Evolutionary conservation across 1,284 basidiomycete species (phyloP), one percentile per base, ranked within the genome.

Genomic region (Cutaneotrichosporon dermatis): DNA sequence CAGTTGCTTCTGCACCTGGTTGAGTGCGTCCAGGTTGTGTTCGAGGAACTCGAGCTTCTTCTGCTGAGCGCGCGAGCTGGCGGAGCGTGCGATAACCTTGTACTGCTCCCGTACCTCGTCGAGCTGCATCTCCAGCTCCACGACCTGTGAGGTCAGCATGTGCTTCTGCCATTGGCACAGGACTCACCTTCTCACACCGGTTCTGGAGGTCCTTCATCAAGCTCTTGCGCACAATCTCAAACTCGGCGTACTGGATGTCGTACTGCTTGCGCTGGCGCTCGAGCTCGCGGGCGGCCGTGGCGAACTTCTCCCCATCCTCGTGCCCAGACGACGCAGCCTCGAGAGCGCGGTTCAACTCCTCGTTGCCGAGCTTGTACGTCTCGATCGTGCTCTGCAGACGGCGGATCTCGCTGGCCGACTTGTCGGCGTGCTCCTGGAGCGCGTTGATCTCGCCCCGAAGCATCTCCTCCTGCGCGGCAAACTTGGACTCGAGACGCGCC

Each of bases 1-100:
- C 61, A 99, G 88, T 90, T 95, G 93, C 80, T 97, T 97, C 83
- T 99, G 96, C 40, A 99, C 94, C 58, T 91, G 80, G 46, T 92
- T 95, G 67, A 99, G 82, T 72, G 97, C 92, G 75, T 99, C 95
- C 56, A 99, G 81, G 76, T 99, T 99, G 64, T 95, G 89, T 75
- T 98, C 95, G 60, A 99, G 80, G 84, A 98, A 95, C 36, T 92
- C 91, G 90, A 99, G 96, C 85, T 98, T 98, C 85, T 95, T 94
- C 81, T 97, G 93, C 74, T 99, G 96, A 4, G 94, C 90, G 77
- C 96, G 93, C 78, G 90, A 92, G 78, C 98, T 97, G 80, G 93
- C 95, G 74, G 94, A 95, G 64, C 93, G 88, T 67, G 98, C 92
- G 56, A 99, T 92, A 70, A 96, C 95, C 82, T 94, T 95, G 81